phyloP scores from a whole-genome alignment of 192 early-diverging fungal genomes.

The Backusella morwellensis region DNA sequence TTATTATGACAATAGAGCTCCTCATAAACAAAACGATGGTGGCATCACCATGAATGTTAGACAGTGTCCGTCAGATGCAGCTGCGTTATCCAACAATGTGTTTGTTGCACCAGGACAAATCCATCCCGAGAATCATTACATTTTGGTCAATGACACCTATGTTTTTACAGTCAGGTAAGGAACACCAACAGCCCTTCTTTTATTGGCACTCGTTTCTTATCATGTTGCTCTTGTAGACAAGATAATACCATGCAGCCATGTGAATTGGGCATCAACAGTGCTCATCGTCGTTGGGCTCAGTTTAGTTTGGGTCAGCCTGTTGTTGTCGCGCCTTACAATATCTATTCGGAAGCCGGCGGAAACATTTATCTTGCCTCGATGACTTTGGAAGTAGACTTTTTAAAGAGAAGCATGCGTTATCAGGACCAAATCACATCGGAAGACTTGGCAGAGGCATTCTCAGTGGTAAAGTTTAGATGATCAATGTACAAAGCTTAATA shows the following conservation, averaged over 20 bases:
- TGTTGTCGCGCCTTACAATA: slow-evolving; percentile 62
- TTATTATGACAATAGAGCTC: slow-evolving; percentile 1
- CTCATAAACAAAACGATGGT: neutral
- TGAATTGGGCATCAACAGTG: slow-evolving; percentile 49
- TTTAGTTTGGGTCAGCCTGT: slow-evolving; percentile 64
- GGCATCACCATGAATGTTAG: slow-evolving; percentile 21
- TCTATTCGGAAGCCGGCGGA: slow-evolving; percentile 34
- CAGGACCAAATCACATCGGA: slow-evolving; percentile 68
- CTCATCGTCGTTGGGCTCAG: slow-evolving; percentile 67
- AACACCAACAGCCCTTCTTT: neutral
- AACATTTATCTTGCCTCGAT: slow-evolving; percentile 45
- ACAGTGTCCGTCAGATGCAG: slow-evolving; percentile 43
- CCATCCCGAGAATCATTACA: slow-evolving; percentile 62
- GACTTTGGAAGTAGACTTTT: slow-evolving; percentile 60
- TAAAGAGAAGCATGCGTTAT: slow-evolving; percentile 46
- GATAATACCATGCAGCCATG: slow-evolving; percentile 44
- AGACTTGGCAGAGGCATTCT: slow-evolving; percentile 65
- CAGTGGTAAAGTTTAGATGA: slow-evolving; percentile 33
- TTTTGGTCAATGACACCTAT: slow-evolving; percentile 74
- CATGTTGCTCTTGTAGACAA: slow-evolving; percentile 29
- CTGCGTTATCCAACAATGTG: slow-evolving; percentile 75
- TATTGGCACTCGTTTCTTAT: neutral
- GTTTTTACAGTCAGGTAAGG: slow-evolving; percentile 78
- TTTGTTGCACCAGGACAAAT: slow-evolving; percentile 74
- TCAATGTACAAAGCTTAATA: neutral